Base-by-base conservation (phyloP, 805 yeast genomes). In the Clavispora fructus region DNA sequence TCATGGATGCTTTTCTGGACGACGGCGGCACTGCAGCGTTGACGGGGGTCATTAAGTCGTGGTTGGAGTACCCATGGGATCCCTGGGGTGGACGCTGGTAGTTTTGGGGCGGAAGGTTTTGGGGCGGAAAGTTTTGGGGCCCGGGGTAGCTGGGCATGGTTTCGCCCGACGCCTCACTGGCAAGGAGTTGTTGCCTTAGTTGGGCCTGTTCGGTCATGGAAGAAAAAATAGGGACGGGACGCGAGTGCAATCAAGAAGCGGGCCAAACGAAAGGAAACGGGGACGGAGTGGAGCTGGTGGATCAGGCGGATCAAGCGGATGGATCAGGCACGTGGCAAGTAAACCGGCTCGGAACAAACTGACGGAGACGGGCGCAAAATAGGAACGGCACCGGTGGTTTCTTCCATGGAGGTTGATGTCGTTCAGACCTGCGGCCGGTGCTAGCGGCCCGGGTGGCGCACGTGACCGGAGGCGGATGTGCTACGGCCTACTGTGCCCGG, bases 1-100 rank as follows among this genome's bases (percentile, higher is more conserved):
- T 67, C 53, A 70, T 51, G 26, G 73, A 67, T 7, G 71, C 68
- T 44, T 66, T 68, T 13, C 75, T 47, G 38, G 65, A 55, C n/a
- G 53, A 42, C 10, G 49, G 9, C 12, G 40, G 23, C 23, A 19
- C 42, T 6, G 43, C 35, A 8, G 35, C 48, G 27, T 50, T 48
- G n/a, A 56, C 54, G 1, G 67, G 64, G 4, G 64, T 55, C 56
- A 64, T 49, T 35, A 63, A 43, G 41, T 63, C 68, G 40, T 64
- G 61, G 45, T 62, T 62, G 42, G 59, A 44, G 50, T 44, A 47
- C 49, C 32, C 41, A 46, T 32, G 48, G 46, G 12, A 11, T 27
- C 31, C 35, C 17, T 37, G 26, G 42, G 11, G 17, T 17, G 35
- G 37, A 19, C 43, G 41, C 26, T 12, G 13, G 29, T 26, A 43